A percentile compares a stretch with the other conserved stretches of the same genome.
These are phyloP conservation scores for Stachybotrys chlorohalonatus DNA, from an alignment of 2,329 filamentous ascomycete genomes.

Conservation along the genomic window DNA sequence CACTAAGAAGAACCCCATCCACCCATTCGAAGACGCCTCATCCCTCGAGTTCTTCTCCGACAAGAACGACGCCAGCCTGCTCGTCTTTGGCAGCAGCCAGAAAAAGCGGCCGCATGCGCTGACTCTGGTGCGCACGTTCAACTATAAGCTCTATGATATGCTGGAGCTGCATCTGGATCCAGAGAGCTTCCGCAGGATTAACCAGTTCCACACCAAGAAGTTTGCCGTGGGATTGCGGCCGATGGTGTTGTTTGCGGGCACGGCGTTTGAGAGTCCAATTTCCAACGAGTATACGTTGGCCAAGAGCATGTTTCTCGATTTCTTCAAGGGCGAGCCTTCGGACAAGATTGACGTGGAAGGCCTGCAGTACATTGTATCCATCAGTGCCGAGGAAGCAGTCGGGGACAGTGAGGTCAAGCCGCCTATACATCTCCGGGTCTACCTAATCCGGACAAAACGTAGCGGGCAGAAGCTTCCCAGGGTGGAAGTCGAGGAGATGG, in stretches of 20 bases:
- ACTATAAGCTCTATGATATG: constrained; percentile 88
- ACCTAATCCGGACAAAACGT: constrained; percentile 77
- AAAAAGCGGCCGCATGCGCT: constrained; percentile 95
- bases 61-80: constrained; percentile 86
- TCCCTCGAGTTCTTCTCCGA: constrained; percentile 91
- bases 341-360: constrained; percentile 90
- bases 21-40: constrained; percentile 83
- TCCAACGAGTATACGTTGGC: constrained; percentile 73
- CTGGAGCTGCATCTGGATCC: constrained; percentile 78
- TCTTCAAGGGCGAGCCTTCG: constrained; percentile 72
- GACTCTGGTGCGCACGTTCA: constrained; percentile 75
- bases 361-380: constrained; percentile 79
- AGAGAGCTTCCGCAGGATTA: constrained; percentile 58
- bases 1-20: constrained; percentile 92
- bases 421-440: constrained; percentile 62
- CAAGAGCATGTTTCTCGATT: constrained; percentile 80
- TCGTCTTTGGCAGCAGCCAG: constrained; percentile 75
- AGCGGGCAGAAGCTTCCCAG: constrained; percentile 80
- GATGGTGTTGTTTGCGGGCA: constrained; percentile 84
- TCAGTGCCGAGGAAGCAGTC: constrained; percentile 61
- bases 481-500: constrained; percentile 92
- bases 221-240: constrained; percentile 78
- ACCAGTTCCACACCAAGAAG: constrained; percentile 69
- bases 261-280: constrained; percentile 75
- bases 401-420: constrained; percentile 40